Evolutionary conservation across 2,329 filamentous ascomycete genomes (phyloP).

Genomic region (Aureobasidium subglaciale): DNA sequence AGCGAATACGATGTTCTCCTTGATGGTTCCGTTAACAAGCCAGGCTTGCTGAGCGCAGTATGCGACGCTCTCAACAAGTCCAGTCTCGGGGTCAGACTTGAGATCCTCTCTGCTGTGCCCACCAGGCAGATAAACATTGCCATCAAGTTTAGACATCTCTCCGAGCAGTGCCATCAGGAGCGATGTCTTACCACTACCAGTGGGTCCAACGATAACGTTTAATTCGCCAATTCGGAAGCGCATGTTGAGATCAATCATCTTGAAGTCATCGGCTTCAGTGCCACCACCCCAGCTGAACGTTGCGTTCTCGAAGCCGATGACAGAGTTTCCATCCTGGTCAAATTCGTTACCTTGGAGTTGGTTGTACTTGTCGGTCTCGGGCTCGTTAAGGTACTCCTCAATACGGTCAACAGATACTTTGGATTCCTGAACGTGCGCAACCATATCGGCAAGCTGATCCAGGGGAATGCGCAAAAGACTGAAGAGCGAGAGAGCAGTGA

Average conservation of each 20-base stretch:
- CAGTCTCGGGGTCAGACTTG: constrained; percentile 71
- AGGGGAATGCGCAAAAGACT: constrained; percentile 86
- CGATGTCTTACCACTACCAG: constrained; percentile 92
- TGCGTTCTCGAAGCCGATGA: constrained; percentile 78
- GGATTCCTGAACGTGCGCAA: constrained; percentile 94
- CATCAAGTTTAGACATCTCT: constrained; percentile 84
- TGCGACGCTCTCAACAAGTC: constrained; percentile 82
- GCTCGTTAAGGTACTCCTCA: constrained; percentile 85
- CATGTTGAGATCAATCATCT: constrained; percentile 74
- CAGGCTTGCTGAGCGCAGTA: constrained; percentile 97
- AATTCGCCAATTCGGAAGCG: constrained; percentile 79
- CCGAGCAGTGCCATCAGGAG: constrained; percentile 91
- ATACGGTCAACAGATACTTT: constrained; percentile 96
- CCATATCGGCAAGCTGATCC: constrained; percentile 96
- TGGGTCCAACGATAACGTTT: constrained; percentile 88
- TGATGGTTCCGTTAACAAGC: constrained; percentile 92
- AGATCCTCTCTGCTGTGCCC: constrained; percentile 81
- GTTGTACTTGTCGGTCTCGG: constrained; percentile 90
- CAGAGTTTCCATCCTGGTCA: constrained; percentile 60
- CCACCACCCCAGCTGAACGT: constrained; percentile 80
- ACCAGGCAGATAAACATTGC: constrained; percentile 77
- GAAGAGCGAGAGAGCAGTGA: constrained; percentile 93
- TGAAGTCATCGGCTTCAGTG: constrained; percentile 47
- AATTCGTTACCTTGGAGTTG: constrained; percentile 68
- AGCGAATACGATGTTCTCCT: constrained; percentile 91